Conservation (phyloP, 768 basidiomycete species). For the Termitomyces sp. region DNA sequence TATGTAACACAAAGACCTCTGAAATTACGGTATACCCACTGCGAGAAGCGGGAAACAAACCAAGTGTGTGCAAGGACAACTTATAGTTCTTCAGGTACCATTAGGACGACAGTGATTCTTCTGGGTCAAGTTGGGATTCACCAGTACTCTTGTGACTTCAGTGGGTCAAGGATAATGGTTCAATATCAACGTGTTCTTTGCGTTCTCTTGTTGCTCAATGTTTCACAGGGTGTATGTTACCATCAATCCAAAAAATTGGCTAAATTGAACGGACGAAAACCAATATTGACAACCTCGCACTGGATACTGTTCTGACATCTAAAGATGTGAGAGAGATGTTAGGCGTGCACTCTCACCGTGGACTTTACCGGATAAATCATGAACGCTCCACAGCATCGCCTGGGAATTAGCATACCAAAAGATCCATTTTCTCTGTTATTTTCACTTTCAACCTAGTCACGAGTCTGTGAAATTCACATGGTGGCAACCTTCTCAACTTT, state of each 20-base stretch:
- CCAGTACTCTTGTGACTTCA: too few relatives aligned
- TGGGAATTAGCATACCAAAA: background rate
- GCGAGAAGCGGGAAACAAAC: background rate
- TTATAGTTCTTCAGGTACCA: background rate
- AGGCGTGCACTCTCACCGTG: background rate
- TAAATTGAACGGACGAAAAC: slow-evolving; percentile 60
- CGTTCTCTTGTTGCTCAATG: background rate
- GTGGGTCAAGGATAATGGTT: background rate
- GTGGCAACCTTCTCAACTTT: background rate
- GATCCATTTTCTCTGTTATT: background rate
- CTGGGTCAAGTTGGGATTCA: background rate
- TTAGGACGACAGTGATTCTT: too few relatives aligned
- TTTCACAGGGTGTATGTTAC: background rate
- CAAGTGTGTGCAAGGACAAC: background rate
- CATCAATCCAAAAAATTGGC: background rate
- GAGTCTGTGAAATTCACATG: background rate
- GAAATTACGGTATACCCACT: background rate
- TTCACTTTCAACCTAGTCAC: background rate
- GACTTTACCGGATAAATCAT: background rate
- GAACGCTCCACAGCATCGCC: background rate
- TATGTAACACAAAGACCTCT: background rate
- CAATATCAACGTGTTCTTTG: background rate
- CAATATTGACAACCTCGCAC: slow-evolving; percentile 49
- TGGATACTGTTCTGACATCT: slow-evolving; percentile 76
- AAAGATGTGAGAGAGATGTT: slow-evolving; percentile 80